A percentile compares a stretch with the other conserved stretches of the same genome.
Evolutionary conservation across 495 filamentous ascomycete genomes (phyloP).

Genomic region (Sphaerosporella brunnea): DNA sequence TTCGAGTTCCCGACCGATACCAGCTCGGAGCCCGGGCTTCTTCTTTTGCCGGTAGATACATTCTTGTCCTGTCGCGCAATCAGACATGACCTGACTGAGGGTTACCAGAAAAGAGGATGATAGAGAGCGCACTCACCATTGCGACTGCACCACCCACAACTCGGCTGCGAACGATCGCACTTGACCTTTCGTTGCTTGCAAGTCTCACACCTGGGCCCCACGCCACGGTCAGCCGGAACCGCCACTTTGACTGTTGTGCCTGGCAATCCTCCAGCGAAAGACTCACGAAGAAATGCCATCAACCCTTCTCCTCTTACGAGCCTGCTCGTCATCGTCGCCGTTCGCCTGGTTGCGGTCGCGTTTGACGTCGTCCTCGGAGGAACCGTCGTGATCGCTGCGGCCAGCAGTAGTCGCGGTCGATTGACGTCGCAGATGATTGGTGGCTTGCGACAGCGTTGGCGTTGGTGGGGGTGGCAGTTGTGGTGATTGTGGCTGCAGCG

Average conservation of each 20-base stretch:
- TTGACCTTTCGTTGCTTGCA: constrained; percentile 45
- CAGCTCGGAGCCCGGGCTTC: constrained; percentile 42
- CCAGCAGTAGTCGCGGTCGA: constrained; percentile 14
- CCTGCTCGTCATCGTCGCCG: constrained; percentile 15
- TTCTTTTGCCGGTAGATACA: constrained; percentile 26
- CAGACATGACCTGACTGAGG: neutral
- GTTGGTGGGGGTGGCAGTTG: neutral
- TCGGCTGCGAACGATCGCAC: constrained; percentile 66
- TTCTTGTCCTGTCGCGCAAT: constrained; percentile 16
- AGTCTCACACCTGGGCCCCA: constrained; percentile 25
- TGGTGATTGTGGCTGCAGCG: neutral
- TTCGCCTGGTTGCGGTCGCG: constrained; percentile 12
- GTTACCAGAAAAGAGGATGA: neutral
- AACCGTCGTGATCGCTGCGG: constrained; percentile 16
- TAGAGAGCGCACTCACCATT: constrained; percentile 33
- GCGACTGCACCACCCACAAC: constrained; percentile 73
- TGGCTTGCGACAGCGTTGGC: neutral
- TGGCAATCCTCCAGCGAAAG: too few relatives aligned
- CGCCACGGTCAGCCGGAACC: too few relatives aligned
- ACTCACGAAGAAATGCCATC: constrained; percentile 26
- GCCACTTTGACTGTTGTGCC: too few relatives aligned
- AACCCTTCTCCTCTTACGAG: constrained; percentile 21
- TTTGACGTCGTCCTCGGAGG: constrained; percentile 18
- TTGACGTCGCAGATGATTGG: constrained; percentile 1
- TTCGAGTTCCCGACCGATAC: constrained; percentile 76